Evolutionary conservation across 2,329 filamentous ascomycete species (phyloP), one percentile per base, ranked within the genome.

Genomic region (Sclerotinia spermophila): DNA sequence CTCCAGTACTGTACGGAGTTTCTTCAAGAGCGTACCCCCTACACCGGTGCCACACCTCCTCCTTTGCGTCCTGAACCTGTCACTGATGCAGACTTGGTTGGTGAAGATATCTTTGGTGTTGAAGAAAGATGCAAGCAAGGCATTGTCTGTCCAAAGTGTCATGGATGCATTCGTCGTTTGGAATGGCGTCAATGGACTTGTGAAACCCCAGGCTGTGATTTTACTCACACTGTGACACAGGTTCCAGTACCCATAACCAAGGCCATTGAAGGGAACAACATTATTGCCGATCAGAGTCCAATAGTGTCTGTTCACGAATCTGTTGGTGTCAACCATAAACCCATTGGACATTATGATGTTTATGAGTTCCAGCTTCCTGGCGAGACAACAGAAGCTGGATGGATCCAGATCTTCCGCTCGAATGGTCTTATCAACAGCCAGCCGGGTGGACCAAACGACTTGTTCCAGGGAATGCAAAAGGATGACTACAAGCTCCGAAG

Each of bases 101-200:
- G 42, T 5, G 55, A 53, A 0, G 80, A 81, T 21, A 78, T 81
- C 0, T 76, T 81, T 6, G 84, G 86, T 5, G 84, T 85, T 0
- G 84, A 86, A 17, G 80, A 81, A 3, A 78, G 82, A 13, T 87
- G 85, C 70, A 90, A 87, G 76, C 82, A 83, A 66, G 91, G 91
- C 0, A 86, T 93, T 61, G 86, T 91, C 2, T 94, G 92, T 74
- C 88, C 87, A 0, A 71, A 80, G 1, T 94, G 92, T 73, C 81
- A 83, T 0, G 84, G 86, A 55, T 92, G 90, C 75, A 88, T 84
- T 56, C 84, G 91, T 1, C 81, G 85, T 21, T 38, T 65, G 33
- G 79, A 83, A 35, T 94, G 90, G 89, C 80, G 79, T 7, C 83
- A 84, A 1, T 92, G 89, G 90, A 79, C 81, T 38, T 94, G 90